Base-by-base conservation (phyloP, 2,329 filamentous ascomycete species). In the Colletotrichum paranaense region DNA sequence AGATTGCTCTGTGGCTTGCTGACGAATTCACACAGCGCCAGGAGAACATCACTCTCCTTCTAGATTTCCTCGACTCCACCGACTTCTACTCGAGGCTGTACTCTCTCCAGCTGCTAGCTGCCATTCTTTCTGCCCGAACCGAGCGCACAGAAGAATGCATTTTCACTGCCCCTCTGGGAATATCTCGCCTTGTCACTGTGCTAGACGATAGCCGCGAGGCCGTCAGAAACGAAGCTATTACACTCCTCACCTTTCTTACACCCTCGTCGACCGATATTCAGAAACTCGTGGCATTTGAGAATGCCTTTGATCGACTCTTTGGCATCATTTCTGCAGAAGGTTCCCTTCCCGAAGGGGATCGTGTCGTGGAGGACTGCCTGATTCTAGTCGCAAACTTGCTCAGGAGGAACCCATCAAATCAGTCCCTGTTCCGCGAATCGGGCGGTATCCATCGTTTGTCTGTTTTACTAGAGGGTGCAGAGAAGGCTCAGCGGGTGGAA, bases 21-120 rank as follows among this genome's bases (percentile, higher is more conserved):
- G 97, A 99, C 84, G 96, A 98, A 83, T 99, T 99, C 81, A 98
- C 97, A 42, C 95, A 98, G 87, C 92, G 94, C 75, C 95, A 98
- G 90, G 96, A 98, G 84, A 98, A 99, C 82, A 96, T 98, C 74
- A 96, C 94, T 2, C 87, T 97, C 19, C 89, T 99, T 28, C 90
- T 99, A 74, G 93, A 97, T 80, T 93, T 99, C 68, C 89, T 99
- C 76, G 96, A 98, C 76, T 91, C 92, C 16, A 88, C 88, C 76
- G 95, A 98, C 78, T 97, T 98, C 79, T 98, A 97, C 83, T 94
- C 95, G 26, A 92, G 96, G 28, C 89, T 98, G 1, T 98, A 98
- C 83, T 94, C 94, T 5, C 86, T 99, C 32, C 95, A 98, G 83
- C 88, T 99, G 53, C 91, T 99, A 52, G 92, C 93, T 28, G 94